Evolutionary conservation across 257 asterid species (phyloP), one percentile per base, ranked within the genome.

Genomic region (Eustoma russellianum): DNA sequence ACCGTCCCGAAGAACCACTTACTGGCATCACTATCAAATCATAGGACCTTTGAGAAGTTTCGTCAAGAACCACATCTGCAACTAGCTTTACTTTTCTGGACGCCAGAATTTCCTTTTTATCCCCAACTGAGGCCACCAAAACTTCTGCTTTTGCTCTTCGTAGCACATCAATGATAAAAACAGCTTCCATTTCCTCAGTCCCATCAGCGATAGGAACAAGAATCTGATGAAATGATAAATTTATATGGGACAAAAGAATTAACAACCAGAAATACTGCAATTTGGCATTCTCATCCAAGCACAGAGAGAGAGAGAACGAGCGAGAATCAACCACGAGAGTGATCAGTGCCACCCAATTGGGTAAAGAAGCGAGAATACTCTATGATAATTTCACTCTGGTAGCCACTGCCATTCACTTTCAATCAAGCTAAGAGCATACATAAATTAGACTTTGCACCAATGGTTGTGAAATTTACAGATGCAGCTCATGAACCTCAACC

Each of bases 171-270:
- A 87, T 79, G 55, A 91, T 87, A 46, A 77, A 77, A 62, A 81
- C 77, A 60, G 98, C 94, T 74, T 91, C 98, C 95, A 91, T 87
- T 76, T 91, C 98, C 71, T 91, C 98, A 9, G 81, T 77, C 50
- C 98, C 98, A 71, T 87, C 73, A 17, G 96, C 98, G 70, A 91
- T 79, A 50, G 98, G 98, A 35, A 91, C 98, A 74, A 91, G 98
- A 74, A 91, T 81, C 98, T 91, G 72, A 51, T 35, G 53, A 24
- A 45, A 48, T 15, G 16, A 45, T 54, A 50, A 33, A 17, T 2
- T 41, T 9, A 60, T 9, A 61, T 9, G 17, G 13, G 16, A 16
- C 30, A 24, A 24, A 24, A 24, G 30, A 47, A 24, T 49, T 3
- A 16, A 3, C 35, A 49, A 12, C 6, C 5, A 19, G 14, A 33